A percentile compares a stretch with the other conserved stretches of the same genome.
Evolutionary conservation across 305 asterid species (phyloP).

Genomic region (Solanum hybrid): DNA sequence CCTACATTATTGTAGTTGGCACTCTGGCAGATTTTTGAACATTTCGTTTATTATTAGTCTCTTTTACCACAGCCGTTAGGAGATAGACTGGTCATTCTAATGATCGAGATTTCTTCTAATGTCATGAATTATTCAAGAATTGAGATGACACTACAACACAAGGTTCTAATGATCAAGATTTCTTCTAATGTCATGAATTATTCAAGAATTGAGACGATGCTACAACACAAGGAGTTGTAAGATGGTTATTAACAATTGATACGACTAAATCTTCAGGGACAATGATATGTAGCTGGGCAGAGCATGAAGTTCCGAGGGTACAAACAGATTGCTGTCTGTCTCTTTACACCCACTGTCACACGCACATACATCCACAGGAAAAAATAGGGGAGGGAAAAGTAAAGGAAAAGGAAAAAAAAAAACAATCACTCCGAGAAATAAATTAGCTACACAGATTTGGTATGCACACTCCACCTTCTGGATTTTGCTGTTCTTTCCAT

Average conservation of each 20-base stretch:
- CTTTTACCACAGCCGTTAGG: neutral
- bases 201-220: neutral
- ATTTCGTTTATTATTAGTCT: too few species aligned
- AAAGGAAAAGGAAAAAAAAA: neutral
- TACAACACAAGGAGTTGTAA: neutral
- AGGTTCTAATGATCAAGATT: neutral
- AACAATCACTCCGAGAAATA: neutral
- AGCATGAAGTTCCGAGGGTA: slow-evolving; percentile 8
- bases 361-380: neutral
- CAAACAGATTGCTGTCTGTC: neutral
- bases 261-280: slow-evolving; percentile 6
- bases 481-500: slow-evolving; percentile 66
- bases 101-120: neutral
- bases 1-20: neutral
- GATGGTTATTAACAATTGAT: slow-evolving; percentile 20
- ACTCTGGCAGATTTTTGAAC: neutral
- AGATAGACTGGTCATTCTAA: neutral
- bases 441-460: slow-evolving; percentile 56
- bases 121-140: neutral
- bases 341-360: slow-evolving; percentile 10
- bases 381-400: neutral
- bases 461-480: slow-evolving; percentile 54
- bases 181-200: neutral
- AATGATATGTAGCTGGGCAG: neutral
- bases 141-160: neutral